Base-by-base conservation (phyloP, 2,329 filamentous ascomycete species). In the Dryadomyces quercus-mongolicae region DNA sequence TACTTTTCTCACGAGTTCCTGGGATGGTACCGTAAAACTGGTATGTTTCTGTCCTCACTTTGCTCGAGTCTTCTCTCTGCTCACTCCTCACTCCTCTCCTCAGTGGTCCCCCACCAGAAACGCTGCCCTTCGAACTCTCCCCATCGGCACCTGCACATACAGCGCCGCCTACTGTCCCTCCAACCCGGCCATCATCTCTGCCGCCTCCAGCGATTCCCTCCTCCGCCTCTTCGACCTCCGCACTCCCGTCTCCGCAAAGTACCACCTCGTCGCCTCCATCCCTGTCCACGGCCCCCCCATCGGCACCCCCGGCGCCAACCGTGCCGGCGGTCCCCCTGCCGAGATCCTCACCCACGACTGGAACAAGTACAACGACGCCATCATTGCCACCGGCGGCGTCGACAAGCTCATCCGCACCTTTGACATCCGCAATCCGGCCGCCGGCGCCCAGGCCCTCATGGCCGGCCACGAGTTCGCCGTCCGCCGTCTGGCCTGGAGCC, bases 281-380 rank as follows among this genome's bases (percentile, higher is more conserved):
- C 88, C 91, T 1, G 91, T 95, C 48, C 90, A 96, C 68, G 80
- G 36, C 36, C 75, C 79, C 0, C 74, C 80, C 16, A 22, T 44
- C 49, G 69, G 73, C 12, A 60, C 49, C 58, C 31, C 61, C 58
- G 34, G 56, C 58, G 13, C 62, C 64, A 6, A 47, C 42, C 31
- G 47, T 8, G 67, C 64, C 51, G 71, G 70, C 31, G 65, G 70
- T 38, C 69, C 81, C n/a, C 89, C 90, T 0, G 77, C 82, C 10
- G 93, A 98, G 73, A 82, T 88, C 42, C 78, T 98, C 36, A 95
- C 91, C 0, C 93, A 97, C 70, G 93, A 98, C 69, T 98, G 93
- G 93, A 98, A 98, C 73, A 98, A 98, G 70, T 98, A 98, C 71
- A 81, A 86, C 43, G 82, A 90, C 60, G 85, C 83, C 0, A 75